A percentile compares a stretch with the other conserved stretches of the same genome.
Conservation (phyloP, 306 rosid genomes). For the Delonix regia region DNA sequence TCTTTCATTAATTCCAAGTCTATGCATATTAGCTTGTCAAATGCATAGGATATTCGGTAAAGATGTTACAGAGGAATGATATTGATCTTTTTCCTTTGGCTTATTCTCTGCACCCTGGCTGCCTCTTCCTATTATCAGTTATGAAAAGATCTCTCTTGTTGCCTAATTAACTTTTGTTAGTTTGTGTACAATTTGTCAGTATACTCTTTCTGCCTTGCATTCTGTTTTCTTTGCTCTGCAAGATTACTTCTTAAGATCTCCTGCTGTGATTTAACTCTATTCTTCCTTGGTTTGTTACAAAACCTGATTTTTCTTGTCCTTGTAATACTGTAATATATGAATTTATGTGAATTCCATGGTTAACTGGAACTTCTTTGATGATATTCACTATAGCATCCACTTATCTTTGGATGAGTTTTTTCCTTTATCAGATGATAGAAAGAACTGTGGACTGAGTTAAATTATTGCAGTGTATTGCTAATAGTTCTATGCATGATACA, state of each 20-base stretch:
- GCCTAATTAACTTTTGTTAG: background rate
- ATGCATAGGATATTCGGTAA: background rate
- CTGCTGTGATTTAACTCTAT: background rate
- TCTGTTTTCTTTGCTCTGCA: background rate
- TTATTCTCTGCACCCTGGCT: background rate
- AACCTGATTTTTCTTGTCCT: background rate
- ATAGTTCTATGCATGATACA: background rate
- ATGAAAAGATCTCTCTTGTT: background rate
- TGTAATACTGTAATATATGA: background rate
- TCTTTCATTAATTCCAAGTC: background rate
- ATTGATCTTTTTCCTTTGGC: background rate
- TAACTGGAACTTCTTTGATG: background rate
- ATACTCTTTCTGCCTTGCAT: background rate
- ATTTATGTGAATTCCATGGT: background rate
- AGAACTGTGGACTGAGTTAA: background rate
- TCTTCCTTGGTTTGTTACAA: constrained; percentile 10
- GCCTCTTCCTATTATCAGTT: background rate
- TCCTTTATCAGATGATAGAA: background rate
- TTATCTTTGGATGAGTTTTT: background rate
- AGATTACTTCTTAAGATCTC: background rate
- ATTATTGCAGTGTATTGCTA: background rate
- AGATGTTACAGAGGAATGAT: background rate
- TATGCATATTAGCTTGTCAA: background rate
- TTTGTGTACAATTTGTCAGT: background rate
- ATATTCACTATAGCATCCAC: background rate